Evolutionary conservation across 2,329 filamentous ascomycete genomes (phyloP).

Genomic region (Aplosporella prunicola): DNA sequence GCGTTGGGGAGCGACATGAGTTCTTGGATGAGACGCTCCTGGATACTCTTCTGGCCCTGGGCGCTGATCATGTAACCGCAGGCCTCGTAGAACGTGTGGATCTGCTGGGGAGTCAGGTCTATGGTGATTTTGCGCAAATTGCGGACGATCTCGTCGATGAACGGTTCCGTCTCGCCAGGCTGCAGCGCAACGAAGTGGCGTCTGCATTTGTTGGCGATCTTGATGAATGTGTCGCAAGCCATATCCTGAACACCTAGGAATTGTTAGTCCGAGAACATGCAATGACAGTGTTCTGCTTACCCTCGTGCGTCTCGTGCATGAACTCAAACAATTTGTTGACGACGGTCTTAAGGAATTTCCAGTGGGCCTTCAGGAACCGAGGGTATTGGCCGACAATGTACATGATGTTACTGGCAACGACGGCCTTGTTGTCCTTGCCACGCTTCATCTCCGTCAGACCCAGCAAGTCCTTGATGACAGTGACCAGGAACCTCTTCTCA

Average conservation of each 20-base stretch:
- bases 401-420: slow-evolving; percentile 99
- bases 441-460: slow-evolving; percentile 98
- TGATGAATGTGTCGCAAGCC: slow-evolving; percentile 99
- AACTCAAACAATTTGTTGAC: slow-evolving; percentile 99
- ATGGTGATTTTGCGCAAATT: slow-evolving; percentile 93
- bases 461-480: slow-evolving; percentile 95
- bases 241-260: slow-evolving; percentile 83
- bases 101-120: slow-evolving; percentile 90
- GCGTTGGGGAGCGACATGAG: slow-evolving; percentile 89
- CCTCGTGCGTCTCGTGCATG: slow-evolving; percentile 99
- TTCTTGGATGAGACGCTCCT: slow-evolving; percentile 83
- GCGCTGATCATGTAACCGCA: slow-evolving; percentile 99
- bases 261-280: background rate
- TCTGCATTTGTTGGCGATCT: slow-evolving; percentile 96
- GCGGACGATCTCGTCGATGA: slow-evolving; percentile 96
- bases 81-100: slow-evolving; percentile 98
- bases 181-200: slow-evolving; percentile 95
- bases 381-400: slow-evolving; percentile 99
- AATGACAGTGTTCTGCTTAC: slow-evolving; percentile 36
- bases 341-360: slow-evolving; percentile 99
- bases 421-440: slow-evolving; percentile 98
- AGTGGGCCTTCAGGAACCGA: slow-evolving; percentile 95
- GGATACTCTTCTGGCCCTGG: slow-evolving; percentile 87
- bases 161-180: slow-evolving; percentile 86
- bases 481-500: slow-evolving; percentile 95